Conservation (phyloP, 176 grass and related monocot species). For the Microstegium vimineum region DNA sequence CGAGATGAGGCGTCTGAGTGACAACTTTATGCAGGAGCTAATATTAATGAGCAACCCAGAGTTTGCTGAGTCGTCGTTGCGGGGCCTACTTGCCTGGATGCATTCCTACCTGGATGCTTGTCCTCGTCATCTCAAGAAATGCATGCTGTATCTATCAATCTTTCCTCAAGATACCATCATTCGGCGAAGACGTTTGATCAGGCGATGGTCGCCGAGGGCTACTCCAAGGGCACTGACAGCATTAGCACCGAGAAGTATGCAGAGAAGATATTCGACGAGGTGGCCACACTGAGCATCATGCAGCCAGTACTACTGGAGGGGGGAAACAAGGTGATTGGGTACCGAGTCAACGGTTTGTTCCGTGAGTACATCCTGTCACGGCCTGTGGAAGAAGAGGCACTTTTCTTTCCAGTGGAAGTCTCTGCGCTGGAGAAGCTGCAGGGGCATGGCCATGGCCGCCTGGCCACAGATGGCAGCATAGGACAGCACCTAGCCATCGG, state of each 20-base stretch:
- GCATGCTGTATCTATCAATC: background rate
- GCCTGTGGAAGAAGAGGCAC: background rate
- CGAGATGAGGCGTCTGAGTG: background rate
- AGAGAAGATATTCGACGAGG: no score
- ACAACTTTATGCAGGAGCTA: background rate
- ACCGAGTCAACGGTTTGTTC: background rate
- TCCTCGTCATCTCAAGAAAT: background rate
- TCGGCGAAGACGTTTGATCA: background rate
- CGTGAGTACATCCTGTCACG: background rate
- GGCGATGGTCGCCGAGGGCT: background rate
- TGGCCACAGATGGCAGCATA: background rate
- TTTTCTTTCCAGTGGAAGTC: background rate
- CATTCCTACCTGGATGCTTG: background rate
- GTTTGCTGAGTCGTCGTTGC: background rate
- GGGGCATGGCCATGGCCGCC: background rate
- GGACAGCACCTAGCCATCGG: background rate
- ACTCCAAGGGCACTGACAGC: background rate
- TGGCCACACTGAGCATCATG: background rate
- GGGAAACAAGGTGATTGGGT: background rate
- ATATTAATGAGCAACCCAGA: background rate
- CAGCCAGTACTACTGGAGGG: background rate
- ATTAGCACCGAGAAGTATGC: no score
- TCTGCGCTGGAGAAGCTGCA: background rate
- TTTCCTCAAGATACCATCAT: background rate
- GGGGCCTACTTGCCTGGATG: background rate